Base-by-base conservation (phyloP, 1,284 basidiomycete genomes). In the Apiotrichum sp. region DNA sequence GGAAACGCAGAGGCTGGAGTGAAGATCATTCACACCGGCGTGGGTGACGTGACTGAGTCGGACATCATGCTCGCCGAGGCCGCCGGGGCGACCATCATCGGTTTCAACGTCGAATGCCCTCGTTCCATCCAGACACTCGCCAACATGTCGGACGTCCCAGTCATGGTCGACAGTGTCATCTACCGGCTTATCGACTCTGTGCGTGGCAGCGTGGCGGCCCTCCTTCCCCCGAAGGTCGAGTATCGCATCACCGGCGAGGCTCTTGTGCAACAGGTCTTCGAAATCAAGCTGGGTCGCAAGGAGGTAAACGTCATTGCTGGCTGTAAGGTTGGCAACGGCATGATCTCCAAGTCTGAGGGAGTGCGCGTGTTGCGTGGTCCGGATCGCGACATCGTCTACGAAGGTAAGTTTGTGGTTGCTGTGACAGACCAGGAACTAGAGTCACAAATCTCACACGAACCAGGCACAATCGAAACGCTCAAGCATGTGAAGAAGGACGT, bases 401-500 rank as follows among this genome's bases (percentile, higher is more conserved):
- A 89, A 72, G 62, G 57, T 54, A 33, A 50, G 51, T 22, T 22
- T 22, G 22, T 22, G 22, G 22, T 22, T 22, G 22, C 22, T 22
- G 22, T 22, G 22, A 22, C 22, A 22, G 22, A 22, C 22, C 22
- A 22, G 22, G 22, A 22, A 22, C 22, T 22, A 22, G 22, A 22
- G 22, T 22, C 22, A 22, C 22, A 22, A n/a, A 31, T 35, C n/a
- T 29, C 42, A 35, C 34, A 40, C 44, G 62, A n/a, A 53, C 22
- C 65, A 88, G 93, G 93, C n/a, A 78, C 79, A 6, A 78, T 98
- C 64, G 86, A 89, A 48, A 89, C 92, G 2, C 80, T 99, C 67
- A 89, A 86, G 65, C 89, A 95, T 57, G 77, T 89, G 62, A 98
- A 95, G 77, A 89, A 88, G 71, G 95, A 98, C 64, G 86, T 97